phyloP scores from a whole-genome alignment of 768 basidiomycete species.

The Filobasidium wieringae region DNA sequence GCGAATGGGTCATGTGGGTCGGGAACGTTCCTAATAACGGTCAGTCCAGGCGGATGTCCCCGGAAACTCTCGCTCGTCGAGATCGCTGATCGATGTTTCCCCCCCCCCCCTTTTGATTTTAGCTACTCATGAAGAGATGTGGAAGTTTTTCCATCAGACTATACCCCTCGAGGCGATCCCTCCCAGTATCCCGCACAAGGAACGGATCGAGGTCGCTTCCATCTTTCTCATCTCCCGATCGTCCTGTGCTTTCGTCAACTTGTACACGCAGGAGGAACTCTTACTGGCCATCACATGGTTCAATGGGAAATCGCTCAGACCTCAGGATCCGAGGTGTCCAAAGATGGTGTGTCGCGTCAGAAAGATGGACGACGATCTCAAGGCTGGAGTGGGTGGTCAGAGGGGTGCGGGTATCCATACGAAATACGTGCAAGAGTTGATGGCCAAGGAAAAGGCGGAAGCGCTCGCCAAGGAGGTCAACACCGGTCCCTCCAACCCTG shows the following conservation, averaged over 20 bases:
- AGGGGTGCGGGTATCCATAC: constrained; percentile 72
- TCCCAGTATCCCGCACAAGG: constrained; percentile 8
- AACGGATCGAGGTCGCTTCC: constrained; percentile 55
- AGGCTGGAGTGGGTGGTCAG: constrained; percentile 83
- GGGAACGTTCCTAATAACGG: constrained; percentile 61
- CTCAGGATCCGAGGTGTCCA: constrained; percentile 60
- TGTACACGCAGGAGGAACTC: constrained; percentile 53
- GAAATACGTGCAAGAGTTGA: constrained; percentile 60
- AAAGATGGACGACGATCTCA: constrained; percentile 68
- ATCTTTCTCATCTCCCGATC: constrained; percentile 93
- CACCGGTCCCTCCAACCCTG: neutral
- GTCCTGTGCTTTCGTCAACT: constrained; percentile 89
- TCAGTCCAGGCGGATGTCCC: constrained; percentile 14
- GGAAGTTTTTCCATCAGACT: constrained; percentile 60
- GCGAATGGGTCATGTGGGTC: constrained; percentile 93
- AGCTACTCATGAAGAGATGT: constrained; percentile 70
- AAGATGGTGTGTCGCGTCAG: constrained; percentile 72
- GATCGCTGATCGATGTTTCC: too few relatives aligned
- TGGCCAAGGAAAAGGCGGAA: constrained; percentile 38
- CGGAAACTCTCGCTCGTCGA: neutral
- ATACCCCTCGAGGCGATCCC: constrained; percentile 17
- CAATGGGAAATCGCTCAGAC: constrained; percentile 59
- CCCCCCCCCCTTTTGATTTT: too few relatives aligned
- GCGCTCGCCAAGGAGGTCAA: neutral
- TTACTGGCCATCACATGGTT: constrained; percentile 57